These are phyloP conservation scores for Fusarium sacchari DNA, from an alignment of 2,329 filamentous ascomycete species.

Conservation along the genomic window DNA sequence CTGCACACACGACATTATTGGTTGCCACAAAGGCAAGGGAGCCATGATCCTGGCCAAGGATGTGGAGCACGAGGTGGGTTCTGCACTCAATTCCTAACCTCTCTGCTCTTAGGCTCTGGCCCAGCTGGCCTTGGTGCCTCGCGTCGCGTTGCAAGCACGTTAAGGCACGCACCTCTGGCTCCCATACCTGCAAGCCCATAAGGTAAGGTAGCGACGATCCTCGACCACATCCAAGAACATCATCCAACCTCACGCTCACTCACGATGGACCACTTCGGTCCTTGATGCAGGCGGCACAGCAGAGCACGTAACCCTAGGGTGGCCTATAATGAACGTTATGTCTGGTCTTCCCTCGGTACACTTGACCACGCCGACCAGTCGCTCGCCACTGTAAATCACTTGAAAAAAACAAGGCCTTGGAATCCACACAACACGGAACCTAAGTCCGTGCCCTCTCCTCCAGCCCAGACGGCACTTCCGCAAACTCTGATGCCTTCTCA, in stretches of 20 bases:
- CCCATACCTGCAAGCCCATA: slow-evolving; percentile 16
- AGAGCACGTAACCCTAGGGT: slow-evolving; percentile 11
- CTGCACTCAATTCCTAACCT: slow-evolving; percentile 4
- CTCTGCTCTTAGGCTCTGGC: slow-evolving; percentile 6
- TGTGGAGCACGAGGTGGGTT: slow-evolving; percentile 17
- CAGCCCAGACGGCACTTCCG: slow-evolving; percentile 8
- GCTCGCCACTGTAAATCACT: slow-evolving; percentile 13
- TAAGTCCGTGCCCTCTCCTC: slow-evolving; percentile 5
- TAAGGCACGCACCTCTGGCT: background rate
- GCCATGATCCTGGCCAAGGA: slow-evolving; percentile 2
- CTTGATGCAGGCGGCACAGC: slow-evolving; percentile 30
- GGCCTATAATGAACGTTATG: background rate
- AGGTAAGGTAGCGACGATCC: slow-evolving; percentile 25
- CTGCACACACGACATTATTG: slow-evolving; percentile 18
- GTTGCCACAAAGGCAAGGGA: background rate
- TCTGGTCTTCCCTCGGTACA: background rate
- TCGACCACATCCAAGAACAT: slow-evolving; percentile 25
- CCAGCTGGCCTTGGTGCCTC: slow-evolving; percentile 36
- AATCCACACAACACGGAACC: background rate
- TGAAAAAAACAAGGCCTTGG: background rate
- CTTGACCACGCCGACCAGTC: slow-evolving; percentile 10
- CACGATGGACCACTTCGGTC: slow-evolving; percentile 23
- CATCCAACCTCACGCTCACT: slow-evolving; percentile 21
- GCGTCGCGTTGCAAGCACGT: slow-evolving; percentile 31
- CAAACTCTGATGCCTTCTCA: slow-evolving; percentile 13